Percentiles rank a stretch among this genome's conserved stretches.
Conservation (phyloP, 2,329 filamentous ascomycete species). For the Fusarium mundagurra region DNA sequence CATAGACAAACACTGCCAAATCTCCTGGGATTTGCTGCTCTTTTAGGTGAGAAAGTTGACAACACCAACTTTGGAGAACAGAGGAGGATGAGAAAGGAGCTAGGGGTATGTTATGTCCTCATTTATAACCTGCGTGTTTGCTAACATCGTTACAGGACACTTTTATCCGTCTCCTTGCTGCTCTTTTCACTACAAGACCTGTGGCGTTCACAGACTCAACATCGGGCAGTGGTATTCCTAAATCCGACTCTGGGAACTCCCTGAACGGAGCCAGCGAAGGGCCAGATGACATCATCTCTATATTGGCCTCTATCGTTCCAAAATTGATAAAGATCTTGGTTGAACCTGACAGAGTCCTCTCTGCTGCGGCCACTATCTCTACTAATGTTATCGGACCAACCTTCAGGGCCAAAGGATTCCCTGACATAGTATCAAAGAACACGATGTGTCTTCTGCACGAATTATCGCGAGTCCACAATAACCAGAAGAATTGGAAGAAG, state of each 20-base stretch:
- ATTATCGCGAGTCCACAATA: constrained; percentile 79
- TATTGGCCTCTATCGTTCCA: constrained; percentile 81
- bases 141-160: constrained; percentile 73
- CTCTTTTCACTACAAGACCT: constrained; percentile 92
- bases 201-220: constrained; percentile 72
- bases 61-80: constrained; percentile 98
- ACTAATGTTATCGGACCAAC: constrained; percentile 83
- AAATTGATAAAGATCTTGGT: constrained; percentile 84
- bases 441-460: constrained; percentile 79
- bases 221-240: constrained; percentile 49
- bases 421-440: constrained; percentile 79
- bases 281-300: constrained; percentile 80
- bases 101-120: constrained; percentile 67
- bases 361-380: constrained; percentile 82
- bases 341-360: constrained; percentile 83
- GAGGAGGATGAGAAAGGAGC: constrained; percentile 86
- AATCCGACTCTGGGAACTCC: constrained; percentile 49
- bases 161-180: constrained; percentile 86
- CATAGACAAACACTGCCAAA: constrained; percentile 90
- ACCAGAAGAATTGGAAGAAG: constrained; percentile 91
- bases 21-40: constrained; percentile 86
- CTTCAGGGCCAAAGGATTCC: constrained; percentile 86
- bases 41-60: constrained; percentile 93
- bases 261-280: constrained; percentile 55
- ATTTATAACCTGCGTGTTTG: background rate